Conservation (phyloP, 352 stramenopile species). For the Thalassiosira oceanica region DNA sequence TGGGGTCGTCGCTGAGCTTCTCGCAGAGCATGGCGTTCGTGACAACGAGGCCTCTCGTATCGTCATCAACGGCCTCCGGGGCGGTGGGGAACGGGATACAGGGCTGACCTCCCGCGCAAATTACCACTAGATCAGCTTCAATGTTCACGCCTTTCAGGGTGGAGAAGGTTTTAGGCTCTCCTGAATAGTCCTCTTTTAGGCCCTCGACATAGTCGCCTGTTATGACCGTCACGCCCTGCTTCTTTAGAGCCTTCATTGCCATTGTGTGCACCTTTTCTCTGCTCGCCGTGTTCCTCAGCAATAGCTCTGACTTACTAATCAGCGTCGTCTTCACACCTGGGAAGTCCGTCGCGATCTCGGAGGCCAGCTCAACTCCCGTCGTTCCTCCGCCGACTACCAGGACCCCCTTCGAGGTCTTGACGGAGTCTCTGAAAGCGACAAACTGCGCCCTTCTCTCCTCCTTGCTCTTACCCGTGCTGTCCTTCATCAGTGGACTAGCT, state of each 20-base stretch:
- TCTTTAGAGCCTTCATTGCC: conserved; percentile 17
- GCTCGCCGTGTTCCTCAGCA: conserved; percentile 18
- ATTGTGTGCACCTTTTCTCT: conserved; percentile 11
- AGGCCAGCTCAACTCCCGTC: conserved; percentile 7
- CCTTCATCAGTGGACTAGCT: conserved; percentile 14
- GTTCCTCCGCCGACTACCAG: conserved; percentile 15
- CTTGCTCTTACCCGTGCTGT: conserved; percentile 17
- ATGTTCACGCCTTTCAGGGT: conserved; percentile 25
- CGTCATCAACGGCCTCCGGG: conserved; percentile 12
- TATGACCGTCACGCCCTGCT: conserved; percentile 18
- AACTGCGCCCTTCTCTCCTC: conserved; percentile 9
- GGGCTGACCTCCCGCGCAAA: conserved; percentile 10
- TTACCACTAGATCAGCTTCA: conserved; percentile 20
- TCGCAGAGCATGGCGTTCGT: conserved; percentile 19
- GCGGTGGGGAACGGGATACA: conserved; percentile 12
- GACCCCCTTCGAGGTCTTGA: conserved; percentile 15
- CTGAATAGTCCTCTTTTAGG: conserved; percentile 18
- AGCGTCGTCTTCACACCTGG: conserved; percentile 13
- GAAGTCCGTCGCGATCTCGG: conserved; percentile 21
- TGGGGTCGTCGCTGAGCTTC: conserved; percentile 13
- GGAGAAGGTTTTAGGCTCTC: conserved; percentile 17
- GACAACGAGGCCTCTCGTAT: conserved; percentile 9
- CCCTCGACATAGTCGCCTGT: conserved; percentile 22
- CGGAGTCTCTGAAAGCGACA: conserved; percentile 6
- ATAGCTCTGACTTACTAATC: conserved; percentile 17